These are phyloP conservation scores for Orbilia quercus DNA, from an alignment of 2,329 filamentous ascomycete species.

Conservation along the genomic window DNA sequence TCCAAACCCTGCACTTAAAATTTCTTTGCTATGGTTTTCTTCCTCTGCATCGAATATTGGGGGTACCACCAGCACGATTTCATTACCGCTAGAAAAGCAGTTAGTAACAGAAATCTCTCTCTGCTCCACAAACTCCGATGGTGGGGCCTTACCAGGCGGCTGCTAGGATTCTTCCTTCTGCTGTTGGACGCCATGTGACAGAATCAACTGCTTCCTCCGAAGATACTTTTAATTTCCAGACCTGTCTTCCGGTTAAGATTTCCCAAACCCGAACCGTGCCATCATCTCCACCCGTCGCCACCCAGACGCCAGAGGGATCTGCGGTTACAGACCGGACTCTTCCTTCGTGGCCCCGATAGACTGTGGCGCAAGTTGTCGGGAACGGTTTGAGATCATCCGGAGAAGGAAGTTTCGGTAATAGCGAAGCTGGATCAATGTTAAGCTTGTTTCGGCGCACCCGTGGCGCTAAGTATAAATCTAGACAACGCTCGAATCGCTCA, in stretches of 20 bases:
- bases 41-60: conserved; percentile 76
- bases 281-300: conserved; percentile 94
- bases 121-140: conserved; percentile 15
- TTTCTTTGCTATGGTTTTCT: conserved; percentile 77
- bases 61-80: conserved; percentile 85
- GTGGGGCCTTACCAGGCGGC: conserved; percentile 71
- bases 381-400: conserved; percentile 95
- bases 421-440: conserved; percentile 93
- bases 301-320: conserved; percentile 83
- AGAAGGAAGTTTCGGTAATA: conserved; percentile 90
- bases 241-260: conserved; percentile 82
- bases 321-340: conserved; percentile 85
- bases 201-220: conserved; percentile 83
- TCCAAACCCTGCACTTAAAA: conserved; percentile 90
- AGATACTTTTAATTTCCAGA: conserved; percentile 81
- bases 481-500: conserved; percentile 92
- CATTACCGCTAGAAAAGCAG: conserved; percentile 71
- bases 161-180: conserved; percentile 82
- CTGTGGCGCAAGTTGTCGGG: conserved; percentile 86
- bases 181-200: conserved; percentile 88
- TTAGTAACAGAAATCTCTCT: conserved; percentile 38
- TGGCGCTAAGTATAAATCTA: conserved; percentile 95
- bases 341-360: conserved; percentile 88
- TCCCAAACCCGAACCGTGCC: conserved; percentile 93
- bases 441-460: conserved; percentile 90